Base-by-base conservation (phyloP, 2,329 filamentous ascomycete species). In the Triangularia verruculosa region DNA sequence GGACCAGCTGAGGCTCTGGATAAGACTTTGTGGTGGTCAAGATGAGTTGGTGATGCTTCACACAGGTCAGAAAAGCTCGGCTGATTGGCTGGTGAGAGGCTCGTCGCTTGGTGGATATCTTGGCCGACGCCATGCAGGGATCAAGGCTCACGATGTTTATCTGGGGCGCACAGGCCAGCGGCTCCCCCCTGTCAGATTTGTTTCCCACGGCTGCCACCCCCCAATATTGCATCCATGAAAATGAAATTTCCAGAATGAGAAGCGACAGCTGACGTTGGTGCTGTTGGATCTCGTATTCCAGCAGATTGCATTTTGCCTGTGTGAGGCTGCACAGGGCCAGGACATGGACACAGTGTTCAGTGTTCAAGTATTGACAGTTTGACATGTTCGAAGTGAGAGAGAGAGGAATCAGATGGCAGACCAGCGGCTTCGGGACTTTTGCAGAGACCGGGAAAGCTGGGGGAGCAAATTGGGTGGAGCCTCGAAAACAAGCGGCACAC, bases 401-500 rank as follows among this genome's bases (percentile, higher is more conserved):
- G n/a, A n/a, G n/a, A 52, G 17, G 15, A 52, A 30, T 13, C 15
- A 22, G 24, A 43, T 54, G 51, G 25, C 20, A 24, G 20, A 22
- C 34, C 25, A 3, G 30, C 22, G 55, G 54, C 22, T 59, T 53
- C 43, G 60, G 54, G 28, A 15, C 25, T 59, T 43, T 59, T n/a
- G 20, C 32, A 61, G 39, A 65, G 61, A 24, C 56, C 61, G 56
- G 30, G 57, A 61, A 62, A 60, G 58, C 20, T 51, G 63, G 61
- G 55, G 55, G 22, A 13, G 61, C 65, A 66, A 66, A 66, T 67
- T 65, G 61, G 60, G 59, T 59, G 57, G 51, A 56, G 32, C 34
- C 13, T 39, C 34, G 34, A 15, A 39, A 39, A 39, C 13, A 39
- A 39, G 34, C 34, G 34, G 34, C 59, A 54, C 66, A 61, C 56